Evolutionary conservation across 1,284 basidiomycete genomes (phyloP).

Genomic region (Ceratobasidium sp.): DNA sequence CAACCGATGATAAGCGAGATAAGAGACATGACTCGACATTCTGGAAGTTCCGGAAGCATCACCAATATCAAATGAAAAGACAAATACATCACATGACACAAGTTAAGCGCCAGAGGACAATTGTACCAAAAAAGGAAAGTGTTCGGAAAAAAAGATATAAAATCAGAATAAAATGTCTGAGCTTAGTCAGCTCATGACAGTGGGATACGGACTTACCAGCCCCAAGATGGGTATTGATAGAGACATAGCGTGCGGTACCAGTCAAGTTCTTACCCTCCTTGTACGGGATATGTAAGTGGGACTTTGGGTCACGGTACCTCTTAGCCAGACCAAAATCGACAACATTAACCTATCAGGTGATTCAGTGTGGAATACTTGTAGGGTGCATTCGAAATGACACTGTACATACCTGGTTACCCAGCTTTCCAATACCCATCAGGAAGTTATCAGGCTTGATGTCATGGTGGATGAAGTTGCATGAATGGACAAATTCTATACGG

Average conservation of each 20-base stretch:
- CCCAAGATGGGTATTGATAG: conserved; percentile 98
- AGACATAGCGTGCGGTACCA: conserved; percentile 98
- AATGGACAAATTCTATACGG: conserved; percentile 98
- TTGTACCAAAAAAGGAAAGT: too few relatives aligned
- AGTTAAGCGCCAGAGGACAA: too few relatives aligned
- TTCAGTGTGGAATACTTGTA: neutral
- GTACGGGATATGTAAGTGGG: conserved; percentile 98
- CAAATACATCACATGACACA: too few relatives aligned
- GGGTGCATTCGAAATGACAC: neutral
- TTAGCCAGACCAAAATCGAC: conserved; percentile 99
- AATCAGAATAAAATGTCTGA: too few relatives aligned
- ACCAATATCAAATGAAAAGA: too few relatives aligned
- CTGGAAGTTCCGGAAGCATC: too few relatives aligned
- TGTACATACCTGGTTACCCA: conserved; percentile 78
- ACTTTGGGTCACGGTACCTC: conserved; percentile 99
- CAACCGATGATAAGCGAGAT: too few relatives aligned
- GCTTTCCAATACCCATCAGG: conserved; percentile 99
- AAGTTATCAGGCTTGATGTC: conserved; percentile 99
- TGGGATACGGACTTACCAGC: conserved; percentile 64
- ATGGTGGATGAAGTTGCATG: conserved; percentile 99
- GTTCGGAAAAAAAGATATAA: too few relatives aligned
- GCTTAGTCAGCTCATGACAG: too few relatives aligned
- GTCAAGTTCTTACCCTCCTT: conserved; percentile 99
- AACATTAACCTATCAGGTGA: conserved; percentile 73
- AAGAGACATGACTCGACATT: too few relatives aligned